Conservation (phyloP, 192 early-diverging fungal genomes). For the Dimargaris cristalligena region DNA sequence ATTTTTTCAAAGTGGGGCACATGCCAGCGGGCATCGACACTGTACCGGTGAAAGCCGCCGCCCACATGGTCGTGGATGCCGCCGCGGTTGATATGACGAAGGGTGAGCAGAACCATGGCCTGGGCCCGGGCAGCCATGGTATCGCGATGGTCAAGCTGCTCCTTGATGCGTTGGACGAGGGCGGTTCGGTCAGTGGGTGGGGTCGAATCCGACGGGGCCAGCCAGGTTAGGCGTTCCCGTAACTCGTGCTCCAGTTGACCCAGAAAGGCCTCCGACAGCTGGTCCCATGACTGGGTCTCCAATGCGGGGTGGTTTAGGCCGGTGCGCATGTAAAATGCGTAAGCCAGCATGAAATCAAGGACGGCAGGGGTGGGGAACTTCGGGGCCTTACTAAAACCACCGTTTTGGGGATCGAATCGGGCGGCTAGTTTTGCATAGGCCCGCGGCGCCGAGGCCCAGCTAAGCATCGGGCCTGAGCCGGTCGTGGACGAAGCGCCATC, state of each 20-base stretch:
- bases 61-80: conserved; percentile 30
- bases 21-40: conserved; percentile 28
- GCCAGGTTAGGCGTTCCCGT: neutral
- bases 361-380: conserved; percentile 45
- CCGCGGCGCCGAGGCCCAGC: conserved; percentile 14
- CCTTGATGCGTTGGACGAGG: neutral
- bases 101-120: conserved; percentile 16
- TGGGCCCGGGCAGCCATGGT: conserved; percentile 11
- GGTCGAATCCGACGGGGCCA: neutral
- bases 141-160: neutral
- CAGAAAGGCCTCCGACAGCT: neutral
- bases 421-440: conserved; percentile 21
- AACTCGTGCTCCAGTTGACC: neutral
- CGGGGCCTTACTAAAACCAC: conserved; percentile 40
- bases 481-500: neutral
- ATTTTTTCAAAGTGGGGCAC: conserved; percentile 58
- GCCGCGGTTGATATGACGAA: conserved; percentile 16
- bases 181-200: neutral
- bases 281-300: conserved; percentile 1
- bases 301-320: too few species aligned
- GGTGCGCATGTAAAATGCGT: conserved; percentile 17
- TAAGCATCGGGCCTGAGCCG: neutral
- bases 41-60: conserved; percentile 24
- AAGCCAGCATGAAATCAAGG: conserved; percentile 34
- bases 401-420: conserved; percentile 26